Percentiles rank a stretch among this genome's conserved stretches.
phyloP scores from a whole-genome alignment of 768 basidiomycete species.

The Neoboletus subvelutipes region DNA sequence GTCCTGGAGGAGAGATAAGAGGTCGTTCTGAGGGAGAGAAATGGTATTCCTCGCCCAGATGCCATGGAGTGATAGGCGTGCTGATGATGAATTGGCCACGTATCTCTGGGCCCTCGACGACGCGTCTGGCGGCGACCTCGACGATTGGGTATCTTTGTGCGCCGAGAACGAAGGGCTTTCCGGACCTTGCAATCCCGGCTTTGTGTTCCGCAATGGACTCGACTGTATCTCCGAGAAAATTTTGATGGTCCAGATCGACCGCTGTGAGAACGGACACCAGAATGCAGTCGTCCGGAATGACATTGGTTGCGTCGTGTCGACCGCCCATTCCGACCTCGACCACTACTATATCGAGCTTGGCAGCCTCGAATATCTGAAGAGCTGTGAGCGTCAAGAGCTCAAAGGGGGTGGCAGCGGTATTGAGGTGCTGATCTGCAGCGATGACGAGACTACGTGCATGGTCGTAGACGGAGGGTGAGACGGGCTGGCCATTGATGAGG shows the following conservation, averaged over 20 bases:
- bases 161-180: constrained; percentile 65
- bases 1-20: constrained; percentile 38
- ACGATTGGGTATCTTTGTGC: constrained; percentile 56
- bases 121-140: constrained; percentile 40
- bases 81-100: constrained; percentile 44
- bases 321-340: constrained; percentile 97
- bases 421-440: constrained; percentile 41
- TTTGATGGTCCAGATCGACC: constrained; percentile 92
- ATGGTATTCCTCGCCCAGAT: constrained; percentile 34
- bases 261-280: constrained; percentile 80
- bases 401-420: constrained; percentile 63
- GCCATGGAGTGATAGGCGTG: constrained; percentile 34
- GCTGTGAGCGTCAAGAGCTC: constrained; percentile 86
- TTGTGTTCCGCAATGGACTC: constrained; percentile 80
- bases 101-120: constrained; percentile 37
- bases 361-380: constrained; percentile 68
- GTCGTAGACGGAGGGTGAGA: constrained; percentile 49
- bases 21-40: constrained; percentile 34
- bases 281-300: constrained; percentile 67
- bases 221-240: constrained; percentile 78
- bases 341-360: constrained; percentile 74
- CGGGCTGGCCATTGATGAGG: constrained; percentile 55
- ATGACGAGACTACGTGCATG: constrained; percentile 48
- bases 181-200: constrained; percentile 69
- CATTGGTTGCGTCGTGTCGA: constrained; percentile 88